These are phyloP conservation scores for Tilletia setariae DNA, from an alignment of 1,284 basidiomycete species.

Conservation along the genomic window DNA sequence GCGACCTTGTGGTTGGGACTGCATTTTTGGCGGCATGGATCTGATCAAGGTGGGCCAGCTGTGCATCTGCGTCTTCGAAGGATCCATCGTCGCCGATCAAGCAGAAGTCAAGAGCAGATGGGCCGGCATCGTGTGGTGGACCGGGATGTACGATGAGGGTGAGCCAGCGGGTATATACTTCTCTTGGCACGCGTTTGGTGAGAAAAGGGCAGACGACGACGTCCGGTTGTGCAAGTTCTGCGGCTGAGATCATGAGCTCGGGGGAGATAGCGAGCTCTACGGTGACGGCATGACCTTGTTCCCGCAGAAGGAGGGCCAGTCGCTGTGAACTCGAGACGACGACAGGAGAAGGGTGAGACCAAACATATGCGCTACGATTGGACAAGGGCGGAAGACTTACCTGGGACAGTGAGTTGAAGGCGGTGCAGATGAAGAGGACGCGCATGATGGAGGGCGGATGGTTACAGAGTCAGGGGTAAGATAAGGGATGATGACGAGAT, in stretches of 20 bases:
- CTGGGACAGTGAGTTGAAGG: slow-evolving; percentile 58
- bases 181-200: slow-evolving; percentile 56
- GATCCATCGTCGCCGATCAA: slow-evolving; percentile 57
- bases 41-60: slow-evolving; percentile 48
- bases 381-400: too few relatives aligned
- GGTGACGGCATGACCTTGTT: slow-evolving; percentile 54
- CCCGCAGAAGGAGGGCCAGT: slow-evolving; percentile 51
- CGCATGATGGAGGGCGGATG: slow-evolving; percentile 22
- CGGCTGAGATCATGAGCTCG: slow-evolving; percentile 56
- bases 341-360: too few relatives aligned
- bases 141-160: slow-evolving; percentile 59
- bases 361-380: too few relatives aligned
- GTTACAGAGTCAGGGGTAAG: neutral
- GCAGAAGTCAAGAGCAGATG: slow-evolving; percentile 58
- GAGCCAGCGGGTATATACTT: slow-evolving; percentile 55
- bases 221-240: slow-evolving; percentile 54
- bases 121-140: slow-evolving; percentile 58
- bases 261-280: slow-evolving; percentile 56
- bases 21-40: slow-evolving; percentile 24
- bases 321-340: slow-evolving; percentile 24
- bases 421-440: slow-evolving; percentile 57
- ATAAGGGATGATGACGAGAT: neutral
- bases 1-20: slow-evolving; percentile 38
- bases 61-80: slow-evolving; percentile 44
- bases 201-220: slow-evolving; percentile 58